Base-by-base conservation (phyloP, 257 asterid genomes). In the Schizonepeta tenuifolia region DNA sequence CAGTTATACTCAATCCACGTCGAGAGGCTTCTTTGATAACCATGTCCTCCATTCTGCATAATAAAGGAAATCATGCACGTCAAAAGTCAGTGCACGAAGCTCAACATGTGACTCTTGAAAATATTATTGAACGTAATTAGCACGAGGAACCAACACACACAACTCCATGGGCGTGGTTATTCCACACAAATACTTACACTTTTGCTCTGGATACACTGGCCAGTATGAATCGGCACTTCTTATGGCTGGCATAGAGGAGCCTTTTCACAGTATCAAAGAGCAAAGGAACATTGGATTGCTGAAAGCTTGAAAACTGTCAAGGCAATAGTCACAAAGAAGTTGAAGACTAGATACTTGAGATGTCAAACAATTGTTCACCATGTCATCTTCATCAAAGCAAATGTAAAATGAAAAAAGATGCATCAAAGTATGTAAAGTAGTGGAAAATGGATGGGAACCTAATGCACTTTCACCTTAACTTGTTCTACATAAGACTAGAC, bases 121-220 rank as follows among this genome's bases (percentile, higher is more conserved):
- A 28, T 9, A 10, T 4, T 9, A 26, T 20, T 53, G 33, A 46
- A 18, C 14, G 6, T 17, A n/a, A n/a, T 20, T 35, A 22, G 1
- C 15, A 21, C 36, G 9, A 44, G n/a, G 50, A 43, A 43, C 4
- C 50, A 11, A 43, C 8, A 35, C 6, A 35, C 38, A 41, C 3
- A 10, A 41, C 46, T 41, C 14, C 46, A 41, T 0, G 3, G 4
- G 14, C 14, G 14, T 41, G 46, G 46, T 41, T 50, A 7, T 8
- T 38, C 9, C 22, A 20, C 14, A 11, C 31, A 15, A 46, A 58
- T 67, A 77, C 96, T 84, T 85, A 93, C 97, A 82, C 85, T 91
- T 88, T 94, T 41, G 92, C 72, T 77, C 99, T 80, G 58, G 99
- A 94, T 50, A 94, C 88, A 54, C 91, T 91, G 71, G 88, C 96